phyloP scores from a whole-genome alignment of 257 asterid genomes.

The Hygrophila difformis region DNA sequence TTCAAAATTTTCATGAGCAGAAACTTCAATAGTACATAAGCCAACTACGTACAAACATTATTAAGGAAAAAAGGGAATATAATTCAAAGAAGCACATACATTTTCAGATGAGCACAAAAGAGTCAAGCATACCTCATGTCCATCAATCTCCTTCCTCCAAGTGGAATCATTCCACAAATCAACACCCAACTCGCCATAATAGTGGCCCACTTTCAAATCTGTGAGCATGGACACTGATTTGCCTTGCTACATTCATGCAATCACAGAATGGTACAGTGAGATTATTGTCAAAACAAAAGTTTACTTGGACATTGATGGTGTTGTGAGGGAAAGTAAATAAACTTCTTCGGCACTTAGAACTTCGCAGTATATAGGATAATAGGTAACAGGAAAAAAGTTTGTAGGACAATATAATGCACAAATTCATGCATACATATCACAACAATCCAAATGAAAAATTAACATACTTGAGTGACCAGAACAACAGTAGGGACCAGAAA shows the following conservation, averaged over 20 bases:
- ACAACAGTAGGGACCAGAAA: conserved; percentile 84
- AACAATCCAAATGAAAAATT: neutral
- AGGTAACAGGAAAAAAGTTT: neutral
- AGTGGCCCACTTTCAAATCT: conserved; percentile 64
- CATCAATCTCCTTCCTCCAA: conserved; percentile 41
- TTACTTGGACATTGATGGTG: neutral
- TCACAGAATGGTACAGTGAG: too few species aligned
- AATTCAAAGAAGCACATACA: too few species aligned
- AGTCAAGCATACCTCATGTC: conserved; percentile 40
- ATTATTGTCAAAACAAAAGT: conserved; percentile 8
- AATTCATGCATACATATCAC: neutral
- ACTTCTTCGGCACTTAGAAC: neutral
- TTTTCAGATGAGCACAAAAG: too few species aligned
- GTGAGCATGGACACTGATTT: conserved; percentile 40
- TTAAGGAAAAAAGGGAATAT: too few species aligned
- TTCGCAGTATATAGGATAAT: too few species aligned
- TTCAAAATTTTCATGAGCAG: too few species aligned
- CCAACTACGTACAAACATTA: too few species aligned
- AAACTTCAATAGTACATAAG: too few species aligned
- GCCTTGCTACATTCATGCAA: conserved; percentile 61
- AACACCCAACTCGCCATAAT: conserved; percentile 69
- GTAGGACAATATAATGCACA: neutral
- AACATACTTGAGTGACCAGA: conserved; percentile 57
- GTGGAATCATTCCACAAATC: conserved; percentile 64
- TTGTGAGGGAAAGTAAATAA: conserved; percentile 1